These are phyloP conservation scores for Acidiella bohemica DNA, from an alignment of 495 filamentous ascomycete genomes.

Conservation along the genomic window DNA sequence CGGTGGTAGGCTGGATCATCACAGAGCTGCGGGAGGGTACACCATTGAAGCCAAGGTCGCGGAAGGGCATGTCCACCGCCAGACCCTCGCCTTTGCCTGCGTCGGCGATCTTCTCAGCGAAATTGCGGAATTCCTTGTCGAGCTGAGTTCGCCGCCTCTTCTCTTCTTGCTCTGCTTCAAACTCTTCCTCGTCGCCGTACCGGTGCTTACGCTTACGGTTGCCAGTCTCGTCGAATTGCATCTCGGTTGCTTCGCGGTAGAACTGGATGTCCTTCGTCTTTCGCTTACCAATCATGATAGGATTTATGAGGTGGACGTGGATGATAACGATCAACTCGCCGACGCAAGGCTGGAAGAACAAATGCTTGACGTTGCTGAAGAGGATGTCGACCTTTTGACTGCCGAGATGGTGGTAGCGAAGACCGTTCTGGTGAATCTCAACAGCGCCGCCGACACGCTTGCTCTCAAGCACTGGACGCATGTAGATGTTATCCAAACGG, in stretches of 20 bases:
- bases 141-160: constrained; percentile 77
- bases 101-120: constrained; percentile 94
- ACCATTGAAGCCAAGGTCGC: constrained; percentile 91
- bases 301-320: constrained; percentile 92
- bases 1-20: constrained; percentile 86
- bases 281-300: constrained; percentile 96
- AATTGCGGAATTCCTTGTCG: constrained; percentile 88
- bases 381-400: constrained; percentile 80
- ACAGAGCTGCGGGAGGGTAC: constrained; percentile 93
- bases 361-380: constrained; percentile 95
- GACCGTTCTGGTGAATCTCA: constrained; percentile 97
- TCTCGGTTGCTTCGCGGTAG: constrained; percentile 94
- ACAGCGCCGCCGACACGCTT: constrained; percentile 91
- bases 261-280: constrained; percentile 99
- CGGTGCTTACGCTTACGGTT: constrained; percentile 94
- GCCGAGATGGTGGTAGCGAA: constrained; percentile 79
- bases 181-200: constrained; percentile 98
- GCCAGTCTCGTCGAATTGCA: constrained; percentile 97
- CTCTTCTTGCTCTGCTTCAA: constrained; percentile 96
- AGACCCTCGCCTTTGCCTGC: constrained; percentile 67
- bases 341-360: constrained; percentile 95
- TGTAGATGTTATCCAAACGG: constrained; percentile 78
- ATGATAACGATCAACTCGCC: constrained; percentile 97
- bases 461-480: constrained; percentile 86
- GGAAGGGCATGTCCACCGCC: constrained; percentile 89